phyloP scores from a whole-genome alignment of 2,329 filamentous ascomycete genomes.

The Juglanconis oblonga region DNA sequence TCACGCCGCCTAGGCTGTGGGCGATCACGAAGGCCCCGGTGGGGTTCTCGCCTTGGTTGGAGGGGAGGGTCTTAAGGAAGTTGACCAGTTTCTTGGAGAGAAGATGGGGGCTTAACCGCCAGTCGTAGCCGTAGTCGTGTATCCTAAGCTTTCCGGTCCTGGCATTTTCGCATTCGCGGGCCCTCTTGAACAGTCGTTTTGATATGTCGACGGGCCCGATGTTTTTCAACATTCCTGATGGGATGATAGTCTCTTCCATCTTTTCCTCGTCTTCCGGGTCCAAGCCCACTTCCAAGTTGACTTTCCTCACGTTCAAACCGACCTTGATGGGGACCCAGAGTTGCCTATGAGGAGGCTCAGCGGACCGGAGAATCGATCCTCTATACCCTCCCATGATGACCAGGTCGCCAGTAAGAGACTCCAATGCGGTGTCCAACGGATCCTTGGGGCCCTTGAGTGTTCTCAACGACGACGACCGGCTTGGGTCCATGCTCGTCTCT shows the following conservation, averaged over 20 bases:
- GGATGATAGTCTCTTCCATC: slow-evolving; percentile 79
- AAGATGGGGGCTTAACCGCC: slow-evolving; percentile 79
- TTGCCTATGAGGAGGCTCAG: slow-evolving; percentile 78
- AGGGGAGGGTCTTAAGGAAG: slow-evolving; percentile 72
- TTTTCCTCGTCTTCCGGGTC: slow-evolving; percentile 76
- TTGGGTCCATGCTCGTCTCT: slow-evolving; percentile 15
- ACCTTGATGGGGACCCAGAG: slow-evolving; percentile 94
- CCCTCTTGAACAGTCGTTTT: slow-evolving; percentile 72
- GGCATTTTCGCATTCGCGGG: slow-evolving; percentile 72
- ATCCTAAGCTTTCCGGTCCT: slow-evolving; percentile 69
- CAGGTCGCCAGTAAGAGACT: slow-evolving; percentile 75
- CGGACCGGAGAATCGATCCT: slow-evolving; percentile 83
- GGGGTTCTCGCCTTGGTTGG: slow-evolving; percentile 57
- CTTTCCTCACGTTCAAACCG: slow-evolving; percentile 85
- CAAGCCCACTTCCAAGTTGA: slow-evolving; percentile 84
- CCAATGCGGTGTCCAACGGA: slow-evolving; percentile 54
- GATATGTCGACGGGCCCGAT: slow-evolving; percentile 92
- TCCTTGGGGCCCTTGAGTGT: slow-evolving; percentile 23
- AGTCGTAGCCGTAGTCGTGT: slow-evolving; percentile 93
- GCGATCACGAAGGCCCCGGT: slow-evolving; percentile 78
- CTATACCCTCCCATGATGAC: slow-evolving; percentile 89
- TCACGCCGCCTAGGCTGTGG: slow-evolving; percentile 83
- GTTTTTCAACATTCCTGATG: slow-evolving; percentile 85
- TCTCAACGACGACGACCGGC: slow-evolving; percentile 19
- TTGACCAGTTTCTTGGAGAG: slow-evolving; percentile 68